A percentile compares a stretch with the other conserved stretches of the same genome.
Evolutionary conservation across 805 yeast genomes (phyloP).

Genomic region (Saccharomycopsis fibuligera): DNA sequence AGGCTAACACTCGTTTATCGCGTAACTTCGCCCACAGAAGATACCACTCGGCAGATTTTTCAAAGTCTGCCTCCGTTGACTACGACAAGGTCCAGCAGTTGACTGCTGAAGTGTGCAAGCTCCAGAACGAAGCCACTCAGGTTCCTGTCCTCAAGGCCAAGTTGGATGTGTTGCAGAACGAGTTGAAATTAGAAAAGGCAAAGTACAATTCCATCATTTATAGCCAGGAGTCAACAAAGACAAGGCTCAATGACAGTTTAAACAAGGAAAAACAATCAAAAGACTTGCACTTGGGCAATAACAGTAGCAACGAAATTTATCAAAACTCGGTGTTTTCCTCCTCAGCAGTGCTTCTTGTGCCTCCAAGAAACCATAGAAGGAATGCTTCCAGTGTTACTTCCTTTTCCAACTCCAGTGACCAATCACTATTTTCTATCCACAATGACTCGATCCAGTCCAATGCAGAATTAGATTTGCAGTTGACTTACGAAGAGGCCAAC

Average conservation of each 20-base stretch:
- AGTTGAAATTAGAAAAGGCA: constrained; percentile 8
- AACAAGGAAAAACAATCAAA: background rate
- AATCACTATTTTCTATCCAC: constrained; percentile 8
- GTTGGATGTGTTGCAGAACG: constrained; percentile 13
- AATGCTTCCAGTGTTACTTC: background rate
- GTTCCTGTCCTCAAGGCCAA: constrained; percentile 17
- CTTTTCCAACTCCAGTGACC: background rate
- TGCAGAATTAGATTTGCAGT: constrained; percentile 4
- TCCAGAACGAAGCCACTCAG: constrained; percentile 14
- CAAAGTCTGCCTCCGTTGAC: background rate
- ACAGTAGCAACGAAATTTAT: background rate
- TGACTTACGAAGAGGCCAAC: constrained; percentile 18
- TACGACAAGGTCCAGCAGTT: constrained; percentile 7
- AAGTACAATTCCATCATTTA: background rate
- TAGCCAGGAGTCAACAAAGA: too few relatives aligned
- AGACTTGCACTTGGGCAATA: background rate
- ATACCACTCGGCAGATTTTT: background rate
- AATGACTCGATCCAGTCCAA: constrained; percentile 1
- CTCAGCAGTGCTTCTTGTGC: background rate
- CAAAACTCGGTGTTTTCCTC: background rate
- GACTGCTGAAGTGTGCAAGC: constrained; percentile 10
- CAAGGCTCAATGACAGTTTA: background rate
- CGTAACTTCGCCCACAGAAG: background rate
- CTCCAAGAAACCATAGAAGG: constrained; percentile 5
- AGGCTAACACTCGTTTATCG: too few relatives aligned